Base-by-base conservation (phyloP, 2,329 filamentous ascomycete species). In the Fusarium redolens region DNA sequence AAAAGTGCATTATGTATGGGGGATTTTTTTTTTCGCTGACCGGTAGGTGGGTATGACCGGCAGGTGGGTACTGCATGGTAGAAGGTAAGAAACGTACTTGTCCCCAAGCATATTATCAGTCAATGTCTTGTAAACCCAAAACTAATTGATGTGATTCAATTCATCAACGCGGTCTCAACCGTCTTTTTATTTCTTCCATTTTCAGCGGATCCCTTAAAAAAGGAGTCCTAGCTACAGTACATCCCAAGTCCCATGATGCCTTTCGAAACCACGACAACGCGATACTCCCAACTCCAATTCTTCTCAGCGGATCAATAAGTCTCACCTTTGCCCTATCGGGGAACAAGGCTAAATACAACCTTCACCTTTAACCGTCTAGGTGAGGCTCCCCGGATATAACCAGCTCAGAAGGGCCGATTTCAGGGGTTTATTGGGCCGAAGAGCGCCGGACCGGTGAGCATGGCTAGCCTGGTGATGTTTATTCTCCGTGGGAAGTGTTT, bases 61-160 rank as follows among this genome's bases (percentile, higher is more conserved):
- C n/a, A n/a, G n/a, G n/a, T n/a, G n/a, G n/a, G n/a, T n/a, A n/a
- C n/a, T n/a, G n/a, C n/a, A n/a, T n/a, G n/a, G n/a, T 11, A 17
- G 35, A 28, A 31, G 11, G 10, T 25, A 6, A 18, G 13, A 28
- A 41, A 38, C 68, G 6, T 59, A 71, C 62, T 59, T 50, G 22
- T 71, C 47, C 18, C 69, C 68, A 44, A 72, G 54, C 69, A 71
- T 71, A 28, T 30, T 58, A 31, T 45, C 31, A 55, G 44, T 52
- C 25, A 55, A 48, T 47, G 25, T 47, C 30, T 51, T 44, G 11
- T 30, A 44, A 38, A 15, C 13, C n/a, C 8, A 40, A 47, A 57
- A 13, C n/a, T 20, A 37, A 18, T 41, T 57, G 40, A 54, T 60
- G n/a, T 54, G 41, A 7, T 9, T 14, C 4, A 9, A 4, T 22